A percentile compares a stretch with the other conserved stretches of the same genome.
Evolutionary conservation across 1,284 basidiomycete species (phyloP).

Genomic region (Melampsora americana): DNA sequence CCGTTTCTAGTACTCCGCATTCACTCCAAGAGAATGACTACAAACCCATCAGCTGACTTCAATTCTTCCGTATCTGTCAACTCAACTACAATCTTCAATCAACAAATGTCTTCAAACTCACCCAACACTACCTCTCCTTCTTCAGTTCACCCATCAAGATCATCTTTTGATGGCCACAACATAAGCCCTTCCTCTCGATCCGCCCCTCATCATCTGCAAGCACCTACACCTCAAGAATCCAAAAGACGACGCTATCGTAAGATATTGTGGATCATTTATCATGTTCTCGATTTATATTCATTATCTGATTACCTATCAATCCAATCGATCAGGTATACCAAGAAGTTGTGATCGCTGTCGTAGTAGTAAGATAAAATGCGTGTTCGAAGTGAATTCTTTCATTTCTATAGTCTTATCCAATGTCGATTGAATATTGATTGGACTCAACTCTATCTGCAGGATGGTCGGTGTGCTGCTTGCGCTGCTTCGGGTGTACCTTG

Average conservation of each 20-base stretch:
- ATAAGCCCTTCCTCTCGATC: too few relatives aligned
- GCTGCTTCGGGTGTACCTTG: slow-evolving; percentile 8
- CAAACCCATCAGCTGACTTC: too few relatives aligned
- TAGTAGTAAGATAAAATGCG: slow-evolving; percentile 32
- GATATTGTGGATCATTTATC: slow-evolving; percentile 1
- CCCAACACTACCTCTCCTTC: too few relatives aligned
- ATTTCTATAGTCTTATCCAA: not conserved
- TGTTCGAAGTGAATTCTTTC: slow-evolving; percentile 15
- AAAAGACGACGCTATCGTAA: slow-evolving; percentile 30
- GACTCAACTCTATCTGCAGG: not conserved
- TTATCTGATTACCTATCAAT: not conserved
- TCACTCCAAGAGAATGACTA: too few relatives aligned
- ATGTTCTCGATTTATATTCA: not conserved
- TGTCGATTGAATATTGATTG: too few relatives aligned
- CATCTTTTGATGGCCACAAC: too few relatives aligned
- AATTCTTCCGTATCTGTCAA: too few relatives aligned
- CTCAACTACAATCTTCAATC: too few relatives aligned
- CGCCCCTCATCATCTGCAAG: too few relatives aligned
- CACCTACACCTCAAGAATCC: not conserved
- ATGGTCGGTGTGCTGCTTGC: slow-evolving; percentile 21
- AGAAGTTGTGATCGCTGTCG: slow-evolving; percentile 36
- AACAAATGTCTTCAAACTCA: too few relatives aligned
- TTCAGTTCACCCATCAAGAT: too few relatives aligned
- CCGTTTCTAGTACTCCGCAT: too few relatives aligned
- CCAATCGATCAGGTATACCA: slow-evolving; percentile 13